phyloP scores from a whole-genome alignment of 352 stramenopile species.

The Phytophthora meadii region DNA sequence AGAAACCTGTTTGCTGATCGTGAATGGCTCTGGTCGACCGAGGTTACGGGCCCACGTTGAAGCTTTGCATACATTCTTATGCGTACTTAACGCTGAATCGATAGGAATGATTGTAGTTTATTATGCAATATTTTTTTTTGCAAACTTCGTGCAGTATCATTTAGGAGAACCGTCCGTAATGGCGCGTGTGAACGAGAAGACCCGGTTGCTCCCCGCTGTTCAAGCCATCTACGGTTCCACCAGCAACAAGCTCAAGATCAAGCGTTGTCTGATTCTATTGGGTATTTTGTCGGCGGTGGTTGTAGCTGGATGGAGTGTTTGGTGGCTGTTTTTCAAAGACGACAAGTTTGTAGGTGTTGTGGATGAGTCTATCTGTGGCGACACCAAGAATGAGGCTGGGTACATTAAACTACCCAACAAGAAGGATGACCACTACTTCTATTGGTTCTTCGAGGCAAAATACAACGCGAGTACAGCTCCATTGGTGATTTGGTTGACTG shows the following conservation, averaged over 20 bases:
- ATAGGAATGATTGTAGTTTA: slow-evolving; percentile 7
- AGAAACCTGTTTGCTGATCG: no score
- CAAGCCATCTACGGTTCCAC: slow-evolving; percentile 28
- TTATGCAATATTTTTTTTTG: background rate
- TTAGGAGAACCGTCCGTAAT: background rate
- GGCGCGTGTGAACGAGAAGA: slow-evolving; percentile 10
- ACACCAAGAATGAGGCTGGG: slow-evolving; percentile 44
- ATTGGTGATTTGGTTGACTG: slow-evolving; percentile 64
- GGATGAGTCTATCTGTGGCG: slow-evolving; percentile 24
- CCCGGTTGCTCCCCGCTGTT: slow-evolving; percentile 2
- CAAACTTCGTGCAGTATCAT: slow-evolving; percentile 8
- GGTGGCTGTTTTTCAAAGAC: slow-evolving; percentile 20
- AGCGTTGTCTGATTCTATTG: slow-evolving; percentile 23
- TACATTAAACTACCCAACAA: slow-evolving; percentile 66
- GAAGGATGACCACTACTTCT: slow-evolving; percentile 73
- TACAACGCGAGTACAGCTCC: slow-evolving; percentile 41
- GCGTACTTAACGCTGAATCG: slow-evolving; percentile 1
- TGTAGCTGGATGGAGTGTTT: slow-evolving; percentile 10
- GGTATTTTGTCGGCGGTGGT: slow-evolving; percentile 16
- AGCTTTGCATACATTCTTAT: background rate
- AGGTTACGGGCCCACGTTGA: background rate
- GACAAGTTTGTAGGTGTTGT: background rate
- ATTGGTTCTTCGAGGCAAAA: slow-evolving; percentile 66
- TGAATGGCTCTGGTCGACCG: no score
- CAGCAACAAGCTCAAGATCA: slow-evolving; percentile 26